phyloP scores from a whole-genome alignment of 257 asterid genomes.

The Coffea eugenioides region DNA sequence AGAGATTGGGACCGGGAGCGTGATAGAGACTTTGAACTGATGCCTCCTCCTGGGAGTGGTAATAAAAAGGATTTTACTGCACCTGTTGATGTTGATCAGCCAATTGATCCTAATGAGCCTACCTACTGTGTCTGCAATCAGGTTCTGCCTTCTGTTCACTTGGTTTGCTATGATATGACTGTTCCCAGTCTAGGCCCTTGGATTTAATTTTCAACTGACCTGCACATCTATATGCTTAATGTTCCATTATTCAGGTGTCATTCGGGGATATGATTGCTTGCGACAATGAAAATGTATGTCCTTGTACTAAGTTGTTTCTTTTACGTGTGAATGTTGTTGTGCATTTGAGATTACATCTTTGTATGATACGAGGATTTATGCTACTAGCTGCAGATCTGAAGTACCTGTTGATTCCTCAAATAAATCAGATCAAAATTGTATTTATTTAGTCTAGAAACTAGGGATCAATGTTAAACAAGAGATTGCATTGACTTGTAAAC shows the following conservation, averaged over 20 bases:
- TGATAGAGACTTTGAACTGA: conserved; percentile 79
- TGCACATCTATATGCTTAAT: not conserved
- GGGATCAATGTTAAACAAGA: too few species aligned
- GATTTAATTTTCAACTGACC: not conserved
- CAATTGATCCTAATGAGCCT: conserved; percentile 96
- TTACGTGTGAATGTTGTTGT: conserved; percentile 8
- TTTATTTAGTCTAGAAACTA: not conserved
- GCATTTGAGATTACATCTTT: not conserved
- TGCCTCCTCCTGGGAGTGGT: conserved; percentile 95
- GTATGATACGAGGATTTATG: not conserved
- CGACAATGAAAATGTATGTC: conserved; percentile 76
- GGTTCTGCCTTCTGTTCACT: conserved; percentile 41
- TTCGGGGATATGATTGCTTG: conserved; percentile 99
- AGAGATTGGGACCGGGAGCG: conserved; percentile 95
- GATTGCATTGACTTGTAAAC: too few species aligned
- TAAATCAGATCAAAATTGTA: not conserved
- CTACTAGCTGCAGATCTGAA: not conserved
- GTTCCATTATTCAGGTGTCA: conserved; percentile 60
- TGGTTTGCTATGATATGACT: not conserved
- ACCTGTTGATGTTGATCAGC: conserved; percentile 72
- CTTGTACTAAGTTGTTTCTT: conserved; percentile 10
- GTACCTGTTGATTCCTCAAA: not conserved
- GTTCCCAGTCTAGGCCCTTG: not conserved
- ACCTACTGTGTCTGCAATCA: conserved; percentile 95
- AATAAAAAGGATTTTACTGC: conserved; percentile 71